Base-by-base conservation (phyloP, 2,329 filamentous ascomycete species). In the Biscogniauxia mediterranea region DNA sequence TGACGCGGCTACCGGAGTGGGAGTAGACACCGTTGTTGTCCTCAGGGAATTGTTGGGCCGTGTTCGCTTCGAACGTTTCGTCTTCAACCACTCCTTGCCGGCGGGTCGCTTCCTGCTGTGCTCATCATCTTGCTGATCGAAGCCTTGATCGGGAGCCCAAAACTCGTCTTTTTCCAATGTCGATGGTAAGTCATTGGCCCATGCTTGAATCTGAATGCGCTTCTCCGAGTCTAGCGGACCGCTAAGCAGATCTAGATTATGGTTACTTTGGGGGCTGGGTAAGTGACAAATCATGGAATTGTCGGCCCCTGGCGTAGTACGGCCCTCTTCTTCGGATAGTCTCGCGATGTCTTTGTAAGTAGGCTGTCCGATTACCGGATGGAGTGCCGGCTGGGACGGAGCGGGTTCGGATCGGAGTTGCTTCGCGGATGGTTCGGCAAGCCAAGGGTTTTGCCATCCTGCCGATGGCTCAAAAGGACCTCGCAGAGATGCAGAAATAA, bases 401-500 rank as follows among this genome's bases (percentile, higher is more conserved):
- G 61, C 52, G 13, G 25, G 17, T 52, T 64, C 23, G 13, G 56
- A 46, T 38, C 28, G 28, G 56, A 52, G n/a, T n/a, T 60, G 55
- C 26, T 49, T 51, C 32, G 62, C 56, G 28, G 55, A 42, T 19
- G 25, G 55, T 56, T 66, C 71, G 51, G 78, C 76, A 51, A 73
- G 69, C 83, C 83, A 85, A 15, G 83, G 83, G 63, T 85, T 84
- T 32, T 71, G 68, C 83, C 83, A 86, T 21, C 80, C 80, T 1
- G 73, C 77, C 50, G 75, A 69, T 58, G 68, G 72, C 52, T 81
- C 79, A 65, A 91, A 89, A 0, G 89, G 89, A 0, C 89, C 89
- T 61, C 76, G 80, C 2, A 91, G 76, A 5, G 76, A 74, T 6
- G 89, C 83, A 13, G 89, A 89, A 2, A 87, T 71, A 2, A 93